Evolutionary conservation across 495 filamentous ascomycete species (phyloP), one percentile per base, ranked within the genome.

Genomic region (Mycothermus thermophilus): DNA sequence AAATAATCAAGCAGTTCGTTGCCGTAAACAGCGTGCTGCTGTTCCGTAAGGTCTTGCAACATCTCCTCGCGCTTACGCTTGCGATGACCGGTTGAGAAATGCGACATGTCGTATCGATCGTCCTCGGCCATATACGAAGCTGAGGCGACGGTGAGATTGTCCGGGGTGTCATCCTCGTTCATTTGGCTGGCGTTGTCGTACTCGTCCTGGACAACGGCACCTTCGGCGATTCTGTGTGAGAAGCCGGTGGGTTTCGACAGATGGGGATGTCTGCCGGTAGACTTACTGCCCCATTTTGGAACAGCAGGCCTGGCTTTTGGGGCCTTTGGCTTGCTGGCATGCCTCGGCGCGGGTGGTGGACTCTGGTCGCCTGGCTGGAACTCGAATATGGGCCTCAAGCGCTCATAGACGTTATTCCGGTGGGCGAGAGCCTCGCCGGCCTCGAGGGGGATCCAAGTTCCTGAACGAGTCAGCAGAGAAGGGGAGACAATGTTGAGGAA

Each of bases 1-100:
- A 96, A 96, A 55, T 96, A 96, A 49, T 97, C 90, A 24, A 97
- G 66, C 9, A 97, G 71, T 38, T 81, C 79, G 40, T 97, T 90
- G 13, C 81, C 80, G 55, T 93, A 96, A 14, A 87, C 64, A n/a
- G 79, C 73, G 53, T 93, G 83, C 39, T 83, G 74, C 44, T 83
- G 81, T 41, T 93, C 82, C 32, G 62, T 73, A 30, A 77, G 57
- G 6, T 75, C 74, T 61, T 81, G 71, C 25, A 71, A 52, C 37
- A 72, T 57, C 43, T 80, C 72, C 29, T 80, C 77, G 17, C 78
- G 72, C 62, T 88, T 83, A 28, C 83, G 72, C 59, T 93, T 93
- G 39, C 80, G 71, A 38, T 75, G 75, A n/a, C 67, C 68, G 14
- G 69, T 72, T 1, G 71, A 66, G 43, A 73, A 73, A 31, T 84